Conservation (phyloP, 768 basidiomycete species). For the Pilatotrama ljubarskyi region DNA sequence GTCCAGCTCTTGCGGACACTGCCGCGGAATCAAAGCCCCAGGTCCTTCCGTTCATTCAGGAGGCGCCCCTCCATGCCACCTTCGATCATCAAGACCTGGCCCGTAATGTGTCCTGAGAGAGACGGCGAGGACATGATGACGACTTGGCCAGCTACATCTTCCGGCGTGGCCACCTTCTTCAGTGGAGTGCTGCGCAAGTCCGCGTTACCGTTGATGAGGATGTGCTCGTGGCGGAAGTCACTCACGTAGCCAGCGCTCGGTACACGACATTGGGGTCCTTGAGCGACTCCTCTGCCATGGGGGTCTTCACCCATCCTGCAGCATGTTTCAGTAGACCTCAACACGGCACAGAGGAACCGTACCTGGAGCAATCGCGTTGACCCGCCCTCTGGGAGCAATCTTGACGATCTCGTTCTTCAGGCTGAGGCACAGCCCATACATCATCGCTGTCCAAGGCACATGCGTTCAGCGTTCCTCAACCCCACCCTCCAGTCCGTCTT, state of each 20-base stretch:
- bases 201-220: neutral
- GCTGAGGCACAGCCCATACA: slow-evolving; percentile 67
- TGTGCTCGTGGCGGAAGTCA: neutral
- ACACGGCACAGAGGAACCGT: slow-evolving; percentile 25
- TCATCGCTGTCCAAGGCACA: slow-evolving; percentile 47
- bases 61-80: slow-evolving; percentile 81
- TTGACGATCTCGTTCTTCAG: slow-evolving; percentile 83
- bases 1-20: too few species aligned
- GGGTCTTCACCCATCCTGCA: slow-evolving; percentile 50
- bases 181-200: slow-evolving; percentile 55
- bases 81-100: slow-evolving; percentile 68
- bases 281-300: slow-evolving; percentile 59
- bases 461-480: neutral
- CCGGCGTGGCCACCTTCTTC: slow-evolving; percentile 62
- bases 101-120: slow-evolving; percentile 70
- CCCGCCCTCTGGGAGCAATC: slow-evolving; percentile 68
- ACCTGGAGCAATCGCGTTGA: slow-evolving; percentile 73
- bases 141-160: slow-evolving; percentile 67
- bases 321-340: neutral
- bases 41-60: slow-evolving; percentile 43
- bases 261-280: slow-evolving; percentile 56
- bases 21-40: slow-evolving; percentile 16
- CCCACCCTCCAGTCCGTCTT: neutral
- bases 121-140: slow-evolving; percentile 57
- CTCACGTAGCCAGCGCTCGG: slow-evolving; percentile 67